Evolutionary conservation across 2,329 filamentous ascomycete genomes (phyloP).

Genomic region (Neofusicoccum ribis): DNA sequence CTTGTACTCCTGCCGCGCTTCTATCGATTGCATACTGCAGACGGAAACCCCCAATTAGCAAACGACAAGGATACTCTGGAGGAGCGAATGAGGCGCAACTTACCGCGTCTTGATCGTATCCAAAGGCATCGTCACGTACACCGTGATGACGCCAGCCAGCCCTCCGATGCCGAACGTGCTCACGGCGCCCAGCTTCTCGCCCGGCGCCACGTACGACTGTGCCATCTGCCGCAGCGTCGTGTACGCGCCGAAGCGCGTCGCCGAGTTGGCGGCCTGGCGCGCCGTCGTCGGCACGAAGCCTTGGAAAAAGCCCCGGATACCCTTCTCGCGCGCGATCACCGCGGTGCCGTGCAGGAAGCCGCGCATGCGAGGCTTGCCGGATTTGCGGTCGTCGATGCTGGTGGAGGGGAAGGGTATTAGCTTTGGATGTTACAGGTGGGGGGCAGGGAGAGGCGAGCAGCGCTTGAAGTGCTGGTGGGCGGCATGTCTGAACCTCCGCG

Average conservation of each 20-base stretch:
- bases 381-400: conserved; percentile 93
- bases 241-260: conserved; percentile 87
- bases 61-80: background rate
- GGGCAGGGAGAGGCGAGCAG: background rate
- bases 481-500: too few relatives aligned
- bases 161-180: conserved; percentile 92
- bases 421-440: too few relatives aligned
- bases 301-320: conserved; percentile 91
- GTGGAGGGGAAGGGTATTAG: background rate
- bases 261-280: conserved; percentile 90
- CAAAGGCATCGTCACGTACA: conserved; percentile 69
- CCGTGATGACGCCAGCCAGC: conserved; percentile 85
- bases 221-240: conserved; percentile 88
- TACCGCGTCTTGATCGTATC: conserved; percentile 86
- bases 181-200: conserved; percentile 86
- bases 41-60: background rate
- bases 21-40: conserved; percentile 85
- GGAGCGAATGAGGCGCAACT: background rate
- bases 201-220: conserved; percentile 86
- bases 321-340: conserved; percentile 85
- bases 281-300: conserved; percentile 94
- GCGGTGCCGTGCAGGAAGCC: conserved; percentile 89
- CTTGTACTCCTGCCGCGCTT: conserved; percentile 76
- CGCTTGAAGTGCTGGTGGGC: too few relatives aligned
- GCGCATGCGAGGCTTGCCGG: conserved; percentile 77